Evolutionary conservation across 2,329 filamentous ascomycete species (phyloP), one percentile per base, ranked within the genome.

Genomic region (Trichophyton benhamiae): DNA sequence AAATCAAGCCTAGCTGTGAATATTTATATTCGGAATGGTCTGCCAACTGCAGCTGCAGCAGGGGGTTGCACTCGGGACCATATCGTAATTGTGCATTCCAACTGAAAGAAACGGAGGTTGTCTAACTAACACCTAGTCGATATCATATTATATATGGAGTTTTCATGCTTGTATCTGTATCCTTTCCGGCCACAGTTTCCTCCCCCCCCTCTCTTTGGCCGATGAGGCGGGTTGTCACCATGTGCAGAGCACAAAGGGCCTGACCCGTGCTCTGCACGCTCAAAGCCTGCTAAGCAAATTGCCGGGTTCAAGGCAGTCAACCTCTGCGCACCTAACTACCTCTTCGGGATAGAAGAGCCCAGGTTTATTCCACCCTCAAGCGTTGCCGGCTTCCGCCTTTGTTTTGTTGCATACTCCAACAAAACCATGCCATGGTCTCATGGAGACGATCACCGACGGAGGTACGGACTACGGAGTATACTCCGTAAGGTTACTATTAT

Each of bases 31-130:
- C 52, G 13, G 27, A 17, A 30, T 55, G 11, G 22, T 36, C 15
- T 55, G 30, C 5, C 52, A 55, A 38, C 52, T 55, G 15, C 52
- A 36, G n/a, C 52, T 55, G 52, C 52, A 55, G n/a, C 52, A 55
- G 52, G 49, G 52, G 30, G 25, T 11, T n/a, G 25, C 27, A 13
- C 27, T 55, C 27, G 52, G 52, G 52, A 17, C 52, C 25, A 22
- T 20, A 27, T 55, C 17, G 20, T 27, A 52, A 27, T 13, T 3
- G n/a, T n/a, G 27, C 49, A n/a, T 30, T 33, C 11, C 22, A n/a
- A 13, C n/a, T 11, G 49, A 27, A 55, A 52, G 20, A 13, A 55
- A 55, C 9, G 9, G 52, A 33, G n/a, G 27, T 13, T n/a, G 22
- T 17, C 25, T 15, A 3, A 5, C 8, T 25, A 13, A 27, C 20